Conservation (phyloP, 2,329 filamentous ascomycete species). For the Phialophora expanda region DNA sequence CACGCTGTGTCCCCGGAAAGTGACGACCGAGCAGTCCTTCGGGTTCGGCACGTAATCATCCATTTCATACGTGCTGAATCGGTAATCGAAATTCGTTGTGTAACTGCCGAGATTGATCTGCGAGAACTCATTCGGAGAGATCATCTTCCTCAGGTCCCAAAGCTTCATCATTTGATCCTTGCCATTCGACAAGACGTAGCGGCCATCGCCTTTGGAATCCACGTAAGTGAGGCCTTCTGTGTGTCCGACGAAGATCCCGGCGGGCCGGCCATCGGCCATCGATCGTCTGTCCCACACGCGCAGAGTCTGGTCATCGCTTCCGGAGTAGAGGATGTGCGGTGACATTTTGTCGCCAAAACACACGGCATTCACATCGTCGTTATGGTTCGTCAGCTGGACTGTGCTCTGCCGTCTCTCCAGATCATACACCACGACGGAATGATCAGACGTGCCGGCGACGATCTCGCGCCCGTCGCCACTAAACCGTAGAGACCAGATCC, state of each 20-base stretch:
- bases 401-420: constrained; percentile 79
- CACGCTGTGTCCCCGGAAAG: constrained; percentile 88
- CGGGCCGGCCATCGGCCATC: constrained; percentile 66
- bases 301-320: constrained; percentile 89
- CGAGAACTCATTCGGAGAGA: constrained; percentile 66
- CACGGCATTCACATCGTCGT: constrained; percentile 92
- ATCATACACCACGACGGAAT: constrained; percentile 86
- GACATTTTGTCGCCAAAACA: constrained; percentile 89
- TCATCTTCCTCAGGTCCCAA: constrained; percentile 92
- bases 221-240: constrained; percentile 70
- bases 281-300: constrained; percentile 93
- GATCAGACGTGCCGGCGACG: constrained; percentile 81
- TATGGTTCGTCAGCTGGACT: constrained; percentile 76
- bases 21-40: constrained; percentile 88
- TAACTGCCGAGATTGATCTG: constrained; percentile 58
- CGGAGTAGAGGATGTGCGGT: constrained; percentile 93
- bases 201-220: constrained; percentile 81
- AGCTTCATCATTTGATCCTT: constrained; percentile 98
- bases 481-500: constrained; percentile 90
- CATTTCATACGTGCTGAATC: constrained; percentile 58
- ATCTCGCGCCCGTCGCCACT: constrained; percentile 90
- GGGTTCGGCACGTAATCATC: constrained; percentile 69
- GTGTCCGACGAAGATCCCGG: constrained; percentile 68
- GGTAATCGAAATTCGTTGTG: constrained; percentile 68
- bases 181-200: constrained; percentile 90